phyloP scores from a whole-genome alignment of 306 rosid genomes.

The Prunus armeniaca region DNA sequence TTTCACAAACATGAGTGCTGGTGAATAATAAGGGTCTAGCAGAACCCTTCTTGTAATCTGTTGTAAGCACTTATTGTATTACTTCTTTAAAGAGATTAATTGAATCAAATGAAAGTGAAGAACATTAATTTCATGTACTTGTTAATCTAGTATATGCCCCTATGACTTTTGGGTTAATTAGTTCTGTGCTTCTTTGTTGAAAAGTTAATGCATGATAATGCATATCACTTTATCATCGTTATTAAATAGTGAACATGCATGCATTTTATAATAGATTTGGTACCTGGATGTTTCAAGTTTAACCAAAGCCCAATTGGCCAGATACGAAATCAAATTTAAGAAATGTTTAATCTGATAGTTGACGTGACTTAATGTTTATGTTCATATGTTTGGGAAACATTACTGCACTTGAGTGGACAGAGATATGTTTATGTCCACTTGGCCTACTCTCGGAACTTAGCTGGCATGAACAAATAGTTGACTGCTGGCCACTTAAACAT shows the following conservation, averaged over 20 bases:
- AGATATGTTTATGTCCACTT: not conserved
- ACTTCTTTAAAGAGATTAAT: not conserved
- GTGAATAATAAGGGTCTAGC: not conserved
- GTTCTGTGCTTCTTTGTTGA: not conserved
- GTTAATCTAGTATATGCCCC: not conserved
- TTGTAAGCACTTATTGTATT: not conserved
- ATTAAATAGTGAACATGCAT: not conserved
- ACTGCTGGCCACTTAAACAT: too few relatives aligned
- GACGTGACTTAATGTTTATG: not conserved
- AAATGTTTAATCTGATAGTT: not conserved
- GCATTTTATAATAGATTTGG: not conserved
- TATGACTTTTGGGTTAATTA: not conserved
- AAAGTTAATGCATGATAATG: not conserved
- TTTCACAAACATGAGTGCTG: not conserved
- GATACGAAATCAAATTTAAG: not conserved
- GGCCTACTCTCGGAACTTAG: not conserved
- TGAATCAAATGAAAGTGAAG: not conserved
- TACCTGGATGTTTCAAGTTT: not conserved
- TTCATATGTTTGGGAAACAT: not conserved
- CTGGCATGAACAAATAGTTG: not conserved
- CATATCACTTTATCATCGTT: not conserved
- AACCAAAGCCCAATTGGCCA: not conserved
- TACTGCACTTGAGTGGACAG: not conserved
- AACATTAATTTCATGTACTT: not conserved
- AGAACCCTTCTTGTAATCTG: not conserved